phyloP scores from a whole-genome alignment of 2,329 filamentous ascomycete genomes.

The Fusarium oligoseptatum region DNA sequence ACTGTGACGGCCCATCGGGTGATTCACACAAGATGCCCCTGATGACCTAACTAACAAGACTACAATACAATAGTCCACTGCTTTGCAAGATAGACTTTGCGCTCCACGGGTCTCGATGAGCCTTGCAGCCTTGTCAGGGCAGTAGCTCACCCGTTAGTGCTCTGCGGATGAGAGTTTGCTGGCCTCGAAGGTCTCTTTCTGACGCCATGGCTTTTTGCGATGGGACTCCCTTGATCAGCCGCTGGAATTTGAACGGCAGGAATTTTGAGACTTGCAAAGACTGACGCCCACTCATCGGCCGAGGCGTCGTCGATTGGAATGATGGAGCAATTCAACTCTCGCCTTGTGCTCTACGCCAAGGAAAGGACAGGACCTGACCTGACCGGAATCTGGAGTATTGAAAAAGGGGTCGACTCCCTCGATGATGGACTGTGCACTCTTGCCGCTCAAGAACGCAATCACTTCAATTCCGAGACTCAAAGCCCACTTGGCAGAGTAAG shows the following conservation, averaged over 20 bases:
- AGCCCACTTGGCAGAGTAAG: conserved; percentile 18
- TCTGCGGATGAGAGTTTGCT: background rate
- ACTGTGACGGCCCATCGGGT: background rate
- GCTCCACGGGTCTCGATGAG: background rate
- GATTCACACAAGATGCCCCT: background rate
- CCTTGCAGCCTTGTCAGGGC: background rate
- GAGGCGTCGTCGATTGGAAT: conserved; percentile 31
- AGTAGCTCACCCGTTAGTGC: background rate
- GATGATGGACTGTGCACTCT: background rate
- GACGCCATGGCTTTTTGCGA: background rate
- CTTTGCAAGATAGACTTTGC: background rate
- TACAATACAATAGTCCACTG: background rate
- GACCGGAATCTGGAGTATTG: background rate
- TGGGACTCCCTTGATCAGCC: conserved; percentile 30
- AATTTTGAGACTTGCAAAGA: conserved; percentile 26
- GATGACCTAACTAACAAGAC: background rate
- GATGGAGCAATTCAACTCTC: conserved; percentile 24
- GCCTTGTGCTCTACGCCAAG: conserved; percentile 7
- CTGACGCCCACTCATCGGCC: background rate
- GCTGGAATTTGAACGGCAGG: conserved; percentile 29
- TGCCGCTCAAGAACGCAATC: background rate
- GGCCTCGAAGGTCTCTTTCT: background rate
- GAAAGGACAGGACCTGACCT: background rate
- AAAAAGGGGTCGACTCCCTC: conserved; percentile 28
- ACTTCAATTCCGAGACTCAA: background rate